A percentile compares a stretch with the other conserved stretches of the same genome.
phyloP scores from a whole-genome alignment of 805 yeast genomes.

The Starmerella sirachaensis region DNA sequence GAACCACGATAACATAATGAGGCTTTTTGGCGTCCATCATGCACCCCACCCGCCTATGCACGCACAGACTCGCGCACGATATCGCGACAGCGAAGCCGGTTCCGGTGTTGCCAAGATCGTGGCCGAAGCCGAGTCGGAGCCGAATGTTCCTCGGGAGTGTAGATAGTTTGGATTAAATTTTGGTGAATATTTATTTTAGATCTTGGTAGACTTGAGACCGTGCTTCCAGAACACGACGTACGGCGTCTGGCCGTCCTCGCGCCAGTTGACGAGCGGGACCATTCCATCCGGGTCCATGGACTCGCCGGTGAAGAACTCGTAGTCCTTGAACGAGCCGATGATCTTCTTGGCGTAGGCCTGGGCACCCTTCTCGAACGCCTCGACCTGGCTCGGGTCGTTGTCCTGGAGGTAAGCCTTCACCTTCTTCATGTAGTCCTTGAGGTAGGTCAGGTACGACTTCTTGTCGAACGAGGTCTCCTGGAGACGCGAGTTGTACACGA shows the following conservation, averaged over 20 bases:
- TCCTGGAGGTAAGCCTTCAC: slow-evolving; percentile 87
- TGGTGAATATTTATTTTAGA: no score
- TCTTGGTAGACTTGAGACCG: slow-evolving; percentile 81
- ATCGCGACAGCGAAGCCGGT: no score
- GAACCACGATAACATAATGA: no score
- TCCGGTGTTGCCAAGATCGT: no score
- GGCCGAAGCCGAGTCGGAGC: no score
- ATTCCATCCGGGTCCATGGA: slow-evolving; percentile 99
- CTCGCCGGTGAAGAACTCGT: slow-evolving; percentile 99
- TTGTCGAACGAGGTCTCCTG: slow-evolving; percentile 94
- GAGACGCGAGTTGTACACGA: slow-evolving; percentile 96
- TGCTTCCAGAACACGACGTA: slow-evolving; percentile 98
- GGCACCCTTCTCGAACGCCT: slow-evolving; percentile 95
- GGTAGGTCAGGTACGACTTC: slow-evolving; percentile 92
- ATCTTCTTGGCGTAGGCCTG: slow-evolving; percentile 92
- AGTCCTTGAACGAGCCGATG: slow-evolving; percentile 89
- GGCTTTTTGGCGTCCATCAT: no score
- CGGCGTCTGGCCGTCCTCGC: slow-evolving; percentile 99
- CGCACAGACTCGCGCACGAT: no score
- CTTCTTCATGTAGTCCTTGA: slow-evolving; percentile 97
- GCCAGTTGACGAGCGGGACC: slow-evolving; percentile 96
- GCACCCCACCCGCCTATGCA: no score
- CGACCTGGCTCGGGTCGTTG: slow-evolving; percentile 74
- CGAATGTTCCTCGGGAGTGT: no score
- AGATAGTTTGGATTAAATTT: neutral